A percentile compares a stretch with the other conserved stretches of the same genome.
phyloP scores from a whole-genome alignment of 2,329 filamentous ascomycete species.

The Ampelomyces quisqualis region DNA sequence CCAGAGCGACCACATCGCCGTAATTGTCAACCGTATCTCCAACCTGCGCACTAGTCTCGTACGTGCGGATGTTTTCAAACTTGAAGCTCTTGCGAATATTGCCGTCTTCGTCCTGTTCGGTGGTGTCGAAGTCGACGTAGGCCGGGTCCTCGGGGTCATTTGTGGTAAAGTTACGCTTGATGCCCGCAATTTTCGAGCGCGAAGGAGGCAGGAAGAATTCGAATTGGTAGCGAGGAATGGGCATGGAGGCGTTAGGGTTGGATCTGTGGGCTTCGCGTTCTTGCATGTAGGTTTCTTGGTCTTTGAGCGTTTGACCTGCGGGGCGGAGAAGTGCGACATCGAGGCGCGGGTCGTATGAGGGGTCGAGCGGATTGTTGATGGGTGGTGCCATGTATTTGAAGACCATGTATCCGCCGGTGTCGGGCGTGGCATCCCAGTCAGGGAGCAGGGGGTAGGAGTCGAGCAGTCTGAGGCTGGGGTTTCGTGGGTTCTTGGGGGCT shows the following conservation, averaged over 20 bases:
- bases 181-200: slow-evolving; percentile 49
- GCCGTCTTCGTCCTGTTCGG: slow-evolving; percentile 45
- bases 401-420: slow-evolving; percentile 60
- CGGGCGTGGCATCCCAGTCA: slow-evolving; percentile 61
- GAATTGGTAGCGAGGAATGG: slow-evolving; percentile 59
- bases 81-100: slow-evolving; percentile 55
- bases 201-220: slow-evolving; percentile 60
- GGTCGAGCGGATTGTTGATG: slow-evolving; percentile 47
- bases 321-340: slow-evolving; percentile 61
- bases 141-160: slow-evolving; percentile 44
- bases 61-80: slow-evolving; percentile 60
- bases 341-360: slow-evolving; percentile 59
- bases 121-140: slow-evolving; percentile 34
- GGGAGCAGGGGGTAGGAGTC: slow-evolving; percentile 63
- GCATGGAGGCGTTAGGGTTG: slow-evolving; percentile 54
- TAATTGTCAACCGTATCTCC: slow-evolving; percentile 55
- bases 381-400: slow-evolving; percentile 65
- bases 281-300: slow-evolving; percentile 53
- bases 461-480: slow-evolving; percentile 58
- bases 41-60: slow-evolving; percentile 58
- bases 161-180: slow-evolving; percentile 59
- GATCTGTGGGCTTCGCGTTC: slow-evolving; percentile 46
- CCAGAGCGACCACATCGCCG: slow-evolving; percentile 58
- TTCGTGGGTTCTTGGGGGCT: slow-evolving; percentile 60
- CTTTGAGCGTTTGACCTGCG: slow-evolving; percentile 54